Conservation (phyloP, 2,329 filamentous ascomycete species). For the Fusarium sp. region DNA sequence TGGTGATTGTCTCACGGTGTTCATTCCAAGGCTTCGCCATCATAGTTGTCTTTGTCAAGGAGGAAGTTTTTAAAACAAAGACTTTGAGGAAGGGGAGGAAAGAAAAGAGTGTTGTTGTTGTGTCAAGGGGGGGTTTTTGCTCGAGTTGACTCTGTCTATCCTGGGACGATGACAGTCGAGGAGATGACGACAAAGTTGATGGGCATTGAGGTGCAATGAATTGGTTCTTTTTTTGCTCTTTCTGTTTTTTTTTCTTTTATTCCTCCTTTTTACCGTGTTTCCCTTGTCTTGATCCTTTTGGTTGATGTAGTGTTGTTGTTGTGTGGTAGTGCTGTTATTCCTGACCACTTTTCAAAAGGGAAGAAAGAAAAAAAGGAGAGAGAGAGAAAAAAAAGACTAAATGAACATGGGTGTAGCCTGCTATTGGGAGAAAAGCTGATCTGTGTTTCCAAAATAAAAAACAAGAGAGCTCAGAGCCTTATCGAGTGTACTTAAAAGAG, state of each 20-base stretch:
- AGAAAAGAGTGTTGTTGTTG: neutral
- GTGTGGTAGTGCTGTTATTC: slow-evolving; percentile 31
- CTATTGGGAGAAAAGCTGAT: neutral
- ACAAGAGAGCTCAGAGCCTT: slow-evolving; percentile 16
- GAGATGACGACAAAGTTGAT: slow-evolving; percentile 16
- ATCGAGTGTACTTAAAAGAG: slow-evolving; percentile 16
- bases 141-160: slow-evolving; percentile 18
- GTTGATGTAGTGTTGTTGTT: neutral
- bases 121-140: slow-evolving; percentile 1
- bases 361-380: neutral
- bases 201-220: slow-evolving; percentile 23
- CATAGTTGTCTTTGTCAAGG: slow-evolving; percentile 20
- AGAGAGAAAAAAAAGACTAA: neutral
- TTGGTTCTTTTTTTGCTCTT: neutral
- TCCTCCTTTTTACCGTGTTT: neutral
- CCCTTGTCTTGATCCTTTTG: neutral
- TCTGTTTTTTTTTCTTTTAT: neutral
- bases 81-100: neutral
- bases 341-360: slow-evolving; percentile 11
- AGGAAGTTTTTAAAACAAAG: neutral
- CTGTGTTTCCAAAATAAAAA: neutral
- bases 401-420: neutral
- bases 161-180: slow-evolving; percentile 33
- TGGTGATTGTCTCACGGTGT: slow-evolving; percentile 49
- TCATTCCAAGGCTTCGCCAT: slow-evolving; percentile 60